Evolutionary conservation across 2,329 filamentous ascomycete genomes (phyloP).

Genomic region (Emergomyces orientalis): DNA sequence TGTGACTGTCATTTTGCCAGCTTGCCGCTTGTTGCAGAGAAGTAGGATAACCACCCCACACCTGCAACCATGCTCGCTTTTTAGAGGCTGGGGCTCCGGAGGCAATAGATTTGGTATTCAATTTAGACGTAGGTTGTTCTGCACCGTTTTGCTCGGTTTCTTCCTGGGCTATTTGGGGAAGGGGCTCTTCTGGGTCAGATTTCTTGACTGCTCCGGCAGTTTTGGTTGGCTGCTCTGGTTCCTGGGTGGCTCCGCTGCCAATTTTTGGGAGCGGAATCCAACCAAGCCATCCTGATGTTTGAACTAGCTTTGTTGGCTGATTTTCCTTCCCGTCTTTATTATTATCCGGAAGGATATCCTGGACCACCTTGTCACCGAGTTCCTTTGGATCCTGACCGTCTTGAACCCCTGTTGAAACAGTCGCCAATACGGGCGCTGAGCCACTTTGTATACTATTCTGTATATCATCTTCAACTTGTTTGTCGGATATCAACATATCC

Average conservation of each 20-base stretch:
- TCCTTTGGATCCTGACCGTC: neutral
- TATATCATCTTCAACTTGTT: conserved; percentile 13
- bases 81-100: conserved; percentile 17
- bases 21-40: conserved; percentile 21
- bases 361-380: neutral
- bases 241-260: conserved; percentile 11
- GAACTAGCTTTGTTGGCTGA: conserved; percentile 15
- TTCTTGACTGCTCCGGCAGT: neutral
- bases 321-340: conserved; percentile 16
- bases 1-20: conserved; percentile 12
- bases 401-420: neutral
- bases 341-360: neutral
- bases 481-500: conserved; percentile 16
- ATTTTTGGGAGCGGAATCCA: conserved; percentile 16
- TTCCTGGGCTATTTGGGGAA: neutral
- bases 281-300: conserved; percentile 13
- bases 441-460: conserved; percentile 9
- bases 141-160: conserved; percentile 6
- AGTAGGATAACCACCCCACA: conserved; percentile 31
- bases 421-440: neutral
- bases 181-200: neutral
- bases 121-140: conserved; percentile 7
- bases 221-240: conserved; percentile 8
- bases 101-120: neutral
- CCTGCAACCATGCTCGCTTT: conserved; percentile 38